Evolutionary conservation across 768 basidiomycete species (phyloP).

Genomic region (Psilocybe cubensis): DNA sequence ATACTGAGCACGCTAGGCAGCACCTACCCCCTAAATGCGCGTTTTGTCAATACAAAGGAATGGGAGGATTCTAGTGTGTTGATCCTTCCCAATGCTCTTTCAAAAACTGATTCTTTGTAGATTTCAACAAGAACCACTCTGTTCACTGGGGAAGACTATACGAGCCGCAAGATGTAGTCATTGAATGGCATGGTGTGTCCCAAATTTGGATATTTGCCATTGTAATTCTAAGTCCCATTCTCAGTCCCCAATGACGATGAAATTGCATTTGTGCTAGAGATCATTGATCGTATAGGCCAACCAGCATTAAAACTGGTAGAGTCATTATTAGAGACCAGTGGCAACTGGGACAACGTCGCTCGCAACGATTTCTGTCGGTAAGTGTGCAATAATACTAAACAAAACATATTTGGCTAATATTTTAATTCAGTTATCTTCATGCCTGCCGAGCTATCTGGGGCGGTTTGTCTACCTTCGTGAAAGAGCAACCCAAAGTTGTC

Average conservation of each 20-base stretch:
- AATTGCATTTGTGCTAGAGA: slow-evolving; percentile 77
- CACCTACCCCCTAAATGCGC: slow-evolving; percentile 76
- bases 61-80: slow-evolving; percentile 76
- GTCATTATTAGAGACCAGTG: slow-evolving; percentile 53
- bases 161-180: slow-evolving; percentile 74
- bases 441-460: slow-evolving; percentile 77
- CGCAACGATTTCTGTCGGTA: slow-evolving; percentile 88
- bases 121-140: slow-evolving; percentile 65
- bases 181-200: slow-evolving; percentile 86
- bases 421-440: slow-evolving; percentile 58
- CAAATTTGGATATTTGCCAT: neutral
- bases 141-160: slow-evolving; percentile 82
- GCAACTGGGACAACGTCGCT: slow-evolving; percentile 64
- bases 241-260: slow-evolving; percentile 69
- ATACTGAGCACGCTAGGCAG: slow-evolving; percentile 75
- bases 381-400: neutral
- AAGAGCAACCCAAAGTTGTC: slow-evolving; percentile 59
- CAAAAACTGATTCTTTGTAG: slow-evolving; percentile 34
- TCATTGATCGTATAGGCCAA: slow-evolving; percentile 68
- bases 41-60: slow-evolving; percentile 81
- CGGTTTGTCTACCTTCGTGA: slow-evolving; percentile 73
- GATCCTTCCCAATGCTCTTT: neutral
- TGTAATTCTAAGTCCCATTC: slow-evolving; percentile 8
- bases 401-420: neutral
- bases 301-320: slow-evolving; percentile 75